Evolutionary conservation across 2,329 filamentous ascomycete genomes (phyloP).

Genomic region (Drechslera avenae): DNA sequence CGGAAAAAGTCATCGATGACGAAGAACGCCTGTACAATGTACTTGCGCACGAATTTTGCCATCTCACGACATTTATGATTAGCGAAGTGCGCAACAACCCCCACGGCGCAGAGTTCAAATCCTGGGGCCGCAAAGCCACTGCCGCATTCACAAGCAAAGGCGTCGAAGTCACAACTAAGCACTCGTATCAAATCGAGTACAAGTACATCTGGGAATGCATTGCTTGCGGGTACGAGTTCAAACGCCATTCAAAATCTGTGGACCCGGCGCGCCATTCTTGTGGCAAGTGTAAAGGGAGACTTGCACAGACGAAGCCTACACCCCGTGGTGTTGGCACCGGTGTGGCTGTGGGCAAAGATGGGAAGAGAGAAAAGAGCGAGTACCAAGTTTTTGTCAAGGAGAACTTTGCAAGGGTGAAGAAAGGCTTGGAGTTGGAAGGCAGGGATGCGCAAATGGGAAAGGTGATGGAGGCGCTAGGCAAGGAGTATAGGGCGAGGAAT

Average conservation of each 20-base stretch:
- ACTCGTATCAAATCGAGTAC: slow-evolving; percentile 87
- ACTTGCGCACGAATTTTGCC: slow-evolving; percentile 95
- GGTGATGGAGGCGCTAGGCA: slow-evolving; percentile 70
- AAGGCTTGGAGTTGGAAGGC: slow-evolving; percentile 56
- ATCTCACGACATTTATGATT: slow-evolving; percentile 90
- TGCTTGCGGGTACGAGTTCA: slow-evolving; percentile 72
- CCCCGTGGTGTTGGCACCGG: slow-evolving; percentile 57
- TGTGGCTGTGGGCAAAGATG: slow-evolving; percentile 13
- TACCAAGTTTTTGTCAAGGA: slow-evolving; percentile 68
- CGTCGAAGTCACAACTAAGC: slow-evolving; percentile 84
- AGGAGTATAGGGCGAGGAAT: slow-evolving; percentile 63
- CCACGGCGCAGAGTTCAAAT: slow-evolving; percentile 84
- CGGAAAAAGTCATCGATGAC: slow-evolving; percentile 83
- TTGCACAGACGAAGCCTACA: slow-evolving; percentile 80
- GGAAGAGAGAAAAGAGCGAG: slow-evolving; percentile 48
- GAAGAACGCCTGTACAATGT: slow-evolving; percentile 79
- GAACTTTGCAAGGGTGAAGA: slow-evolving; percentile 63
- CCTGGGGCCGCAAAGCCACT: slow-evolving; percentile 64
- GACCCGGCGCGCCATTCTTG: slow-evolving; percentile 74
- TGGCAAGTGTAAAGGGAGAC: slow-evolving; percentile 69
- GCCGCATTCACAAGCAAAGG: slow-evolving; percentile 64
- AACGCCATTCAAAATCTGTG: slow-evolving; percentile 85
- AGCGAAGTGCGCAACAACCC: slow-evolving; percentile 74
- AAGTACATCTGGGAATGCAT: slow-evolving; percentile 87
- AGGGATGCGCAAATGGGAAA: slow-evolving; percentile 59